Percentiles rank a stretch among this genome's conserved stretches.
Evolutionary conservation across 176 grass and related monocot genomes (phyloP).

Genomic region (Raddia distichophylla): DNA sequence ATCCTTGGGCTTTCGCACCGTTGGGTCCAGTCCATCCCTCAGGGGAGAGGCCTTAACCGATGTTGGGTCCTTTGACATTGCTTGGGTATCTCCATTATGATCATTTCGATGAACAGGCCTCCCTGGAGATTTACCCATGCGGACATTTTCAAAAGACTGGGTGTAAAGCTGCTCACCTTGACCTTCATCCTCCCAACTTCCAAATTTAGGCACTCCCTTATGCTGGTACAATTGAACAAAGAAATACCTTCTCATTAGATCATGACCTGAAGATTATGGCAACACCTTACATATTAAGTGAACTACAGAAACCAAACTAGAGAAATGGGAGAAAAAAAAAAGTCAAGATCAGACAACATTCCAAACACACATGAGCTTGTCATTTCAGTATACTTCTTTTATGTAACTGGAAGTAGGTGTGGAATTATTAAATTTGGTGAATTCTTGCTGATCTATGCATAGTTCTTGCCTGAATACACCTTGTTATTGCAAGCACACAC

Average conservation of each 20-base stretch:
- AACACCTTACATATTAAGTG: slow-evolving; percentile 18
- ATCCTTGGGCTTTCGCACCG: slow-evolving; percentile 36
- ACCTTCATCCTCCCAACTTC: slow-evolving; percentile 64
- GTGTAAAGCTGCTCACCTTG: slow-evolving; percentile 64
- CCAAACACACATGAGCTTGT: background rate
- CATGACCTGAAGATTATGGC: background rate
- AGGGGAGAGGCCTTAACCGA: slow-evolving; percentile 43
- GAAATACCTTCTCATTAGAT: slow-evolving; percentile 13
- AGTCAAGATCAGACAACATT: background rate
- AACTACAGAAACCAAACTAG: background rate
- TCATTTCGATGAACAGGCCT: slow-evolving; percentile 54
- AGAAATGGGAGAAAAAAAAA: background rate
- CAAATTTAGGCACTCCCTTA: slow-evolving; percentile 76
- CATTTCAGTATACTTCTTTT: background rate
- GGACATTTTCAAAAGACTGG: slow-evolving; percentile 66
- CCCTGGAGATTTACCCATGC: slow-evolving; percentile 64
- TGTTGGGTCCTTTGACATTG: slow-evolving; percentile 31
- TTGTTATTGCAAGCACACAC: background rate
- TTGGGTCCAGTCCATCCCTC: slow-evolving; percentile 43
- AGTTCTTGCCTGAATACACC: background rate
- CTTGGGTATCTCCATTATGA: slow-evolving; percentile 41
- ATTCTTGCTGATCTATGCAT: background rate
- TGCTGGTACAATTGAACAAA: slow-evolving; percentile 49
- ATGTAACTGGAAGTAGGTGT: background rate
- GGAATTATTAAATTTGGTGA: background rate